These are phyloP conservation scores for Wickerhamiella sorbophila DNA, from an alignment of 805 yeast genomes.

Conservation along the genomic window DNA sequence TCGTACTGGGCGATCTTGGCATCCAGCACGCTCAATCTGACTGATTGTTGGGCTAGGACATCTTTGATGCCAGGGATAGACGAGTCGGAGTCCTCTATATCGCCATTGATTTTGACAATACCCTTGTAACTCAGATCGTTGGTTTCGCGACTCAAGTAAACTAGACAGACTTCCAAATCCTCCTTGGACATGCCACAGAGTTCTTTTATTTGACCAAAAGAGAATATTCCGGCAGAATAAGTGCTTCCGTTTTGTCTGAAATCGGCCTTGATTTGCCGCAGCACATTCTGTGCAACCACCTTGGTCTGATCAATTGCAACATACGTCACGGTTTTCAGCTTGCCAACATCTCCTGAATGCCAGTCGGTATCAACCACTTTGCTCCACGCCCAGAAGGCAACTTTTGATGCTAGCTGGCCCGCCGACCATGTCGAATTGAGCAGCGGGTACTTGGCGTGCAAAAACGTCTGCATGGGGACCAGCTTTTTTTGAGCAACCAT, in stretches of 20 bases:
- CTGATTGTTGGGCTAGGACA: constrained; percentile 4
- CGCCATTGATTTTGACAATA: constrained; percentile 14
- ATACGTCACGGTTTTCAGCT: constrained; percentile 19
- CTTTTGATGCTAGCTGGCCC: not conserved
- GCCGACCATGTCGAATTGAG: constrained; percentile 3
- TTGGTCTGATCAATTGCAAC: constrained; percentile 15
- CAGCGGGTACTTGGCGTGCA: constrained; percentile 7
- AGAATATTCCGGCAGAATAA: constrained; percentile 7
- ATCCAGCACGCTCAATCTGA: not conserved
- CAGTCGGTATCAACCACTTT: constrained; percentile 11
- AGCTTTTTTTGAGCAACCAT: constrained; percentile 18
- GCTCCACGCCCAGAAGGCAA: constrained; percentile 8
- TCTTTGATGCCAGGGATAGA: constrained; percentile 10
- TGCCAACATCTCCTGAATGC: constrained; percentile 17
- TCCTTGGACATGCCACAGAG: constrained; percentile 6
- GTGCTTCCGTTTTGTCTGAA: constrained; percentile 6
- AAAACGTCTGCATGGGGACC: constrained; percentile 18
- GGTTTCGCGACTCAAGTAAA: constrained; percentile 17
- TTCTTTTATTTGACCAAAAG: constrained; percentile 7
- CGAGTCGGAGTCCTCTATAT: constrained; percentile 9
- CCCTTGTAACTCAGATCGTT: constrained; percentile 8
- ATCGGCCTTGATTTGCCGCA: constrained; percentile 3
- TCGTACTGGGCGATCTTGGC: not conserved
- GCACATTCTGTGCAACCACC: constrained; percentile 8
- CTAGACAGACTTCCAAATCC: constrained; percentile 19